phyloP scores from a whole-genome alignment of 2,329 filamentous ascomycete species.

The Xylariaceae sp. region DNA sequence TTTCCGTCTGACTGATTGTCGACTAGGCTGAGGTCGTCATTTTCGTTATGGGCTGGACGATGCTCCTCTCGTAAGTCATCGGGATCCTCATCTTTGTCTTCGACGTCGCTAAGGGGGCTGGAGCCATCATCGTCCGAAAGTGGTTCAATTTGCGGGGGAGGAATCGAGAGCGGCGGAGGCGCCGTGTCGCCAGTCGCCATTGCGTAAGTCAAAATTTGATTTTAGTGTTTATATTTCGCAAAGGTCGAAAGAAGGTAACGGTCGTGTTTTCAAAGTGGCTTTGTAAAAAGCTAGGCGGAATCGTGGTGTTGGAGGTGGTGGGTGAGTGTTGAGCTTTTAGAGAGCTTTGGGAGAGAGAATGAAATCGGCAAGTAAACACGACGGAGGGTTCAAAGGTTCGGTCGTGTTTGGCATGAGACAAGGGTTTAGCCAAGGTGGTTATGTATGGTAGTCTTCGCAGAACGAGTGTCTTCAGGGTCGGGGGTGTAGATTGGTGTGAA shows the following conservation, averaged over 20 bases:
- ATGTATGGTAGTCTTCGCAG: conserved; percentile 20
- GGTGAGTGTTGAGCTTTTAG: conserved; percentile 24
- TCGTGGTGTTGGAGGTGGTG: conserved; percentile 7
- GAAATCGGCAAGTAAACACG: conserved; percentile 9
- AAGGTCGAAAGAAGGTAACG: not conserved
- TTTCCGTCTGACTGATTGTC: conserved; percentile 66
- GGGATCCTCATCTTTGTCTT: conserved; percentile 76
- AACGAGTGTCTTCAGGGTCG: conserved; percentile 31
- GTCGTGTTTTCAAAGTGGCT: not conserved
- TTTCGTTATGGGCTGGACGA: conserved; percentile 35
- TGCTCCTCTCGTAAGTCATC: conserved; percentile 62
- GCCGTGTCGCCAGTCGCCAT: conserved; percentile 61
- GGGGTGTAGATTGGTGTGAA: conserved; percentile 26
- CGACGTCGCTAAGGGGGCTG: conserved; percentile 92
- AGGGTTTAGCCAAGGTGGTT: conserved; percentile 18
- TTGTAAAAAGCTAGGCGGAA: not conserved
- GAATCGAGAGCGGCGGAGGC: conserved; percentile 56
- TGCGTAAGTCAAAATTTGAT: conserved; percentile 16
- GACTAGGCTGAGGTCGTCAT: conserved; percentile 48
- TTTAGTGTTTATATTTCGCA: not conserved
- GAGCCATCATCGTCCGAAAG: conserved; percentile 72
- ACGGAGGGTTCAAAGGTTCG: conserved; percentile 13
- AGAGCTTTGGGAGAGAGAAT: conserved; percentile 16
- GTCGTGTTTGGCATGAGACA: conserved; percentile 21
- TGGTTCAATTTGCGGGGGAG: conserved; percentile 54